Base-by-base conservation (phyloP, 2,329 filamentous ascomycete genomes). In the Sporothrix variecibatus region DNA sequence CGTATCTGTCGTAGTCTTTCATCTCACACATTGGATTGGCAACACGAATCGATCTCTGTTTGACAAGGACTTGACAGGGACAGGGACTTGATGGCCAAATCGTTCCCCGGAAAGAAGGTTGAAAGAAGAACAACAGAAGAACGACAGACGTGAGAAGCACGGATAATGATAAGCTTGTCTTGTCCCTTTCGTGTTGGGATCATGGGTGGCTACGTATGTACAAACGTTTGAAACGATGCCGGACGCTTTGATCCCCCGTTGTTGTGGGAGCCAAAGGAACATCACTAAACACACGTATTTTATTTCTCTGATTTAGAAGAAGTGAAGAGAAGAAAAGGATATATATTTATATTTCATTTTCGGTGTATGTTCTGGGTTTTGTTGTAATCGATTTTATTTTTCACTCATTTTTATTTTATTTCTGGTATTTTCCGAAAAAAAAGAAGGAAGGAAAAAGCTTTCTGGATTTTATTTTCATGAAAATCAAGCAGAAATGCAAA, bases 231-330 rank as follows among this genome's bases (percentile, higher is more conserved):
- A 46, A 28, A 71, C 34, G 15, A 38, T 26, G n/a, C 34, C 12
- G 51, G 31, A 8, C 68, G 68, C 68, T 71, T 60, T 71, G n/a
- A 71, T 71, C 49, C 7, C n/a, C 15, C 26, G 8, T 15, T 26
- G 34, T 43, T n/a, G 20, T 38, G 8, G 31, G 7, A 3, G 9
- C 2, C 12, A 9, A 34, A 34, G 7, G 34, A 34, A 3, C 34
- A 3, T 34, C 34, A 34, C 3, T 34, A 34, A 34, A 34, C n/a
- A n/a, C n/a, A 34, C 34, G 34, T 7, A 34, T 34, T 34, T 34
- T 17, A 31, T 31, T 60, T 60, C n/a, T 31, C 23, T 17, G 6
- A 31, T 60, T 60, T 31, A n/a, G n/a, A n/a, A n/a, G n/a, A n/a
- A n/a, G n/a, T n/a, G n/a, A n/a, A n/a, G n/a, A n/a, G n/a, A n/a